These are phyloP conservation scores for Pholiota microspora DNA, from an alignment of 768 basidiomycete genomes.

Conservation along the genomic window DNA sequence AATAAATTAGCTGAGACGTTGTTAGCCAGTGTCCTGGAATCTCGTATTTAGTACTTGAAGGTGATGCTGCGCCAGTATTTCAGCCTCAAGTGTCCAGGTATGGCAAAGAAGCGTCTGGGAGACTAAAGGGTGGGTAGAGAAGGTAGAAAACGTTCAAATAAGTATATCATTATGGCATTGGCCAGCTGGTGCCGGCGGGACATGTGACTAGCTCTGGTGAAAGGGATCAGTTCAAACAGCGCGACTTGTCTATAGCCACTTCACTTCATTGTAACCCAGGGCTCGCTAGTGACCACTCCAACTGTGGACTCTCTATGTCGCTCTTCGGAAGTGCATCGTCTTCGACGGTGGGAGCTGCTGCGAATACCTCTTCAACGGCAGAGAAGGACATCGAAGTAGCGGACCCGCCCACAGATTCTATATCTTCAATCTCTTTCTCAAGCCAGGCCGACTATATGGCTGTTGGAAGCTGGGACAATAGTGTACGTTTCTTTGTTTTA, in stretches of 20 bases:
- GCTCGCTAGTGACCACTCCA: too few species aligned
- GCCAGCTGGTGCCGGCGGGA: too few species aligned
- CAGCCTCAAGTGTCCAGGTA: too few species aligned
- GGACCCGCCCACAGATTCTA: slow-evolving; percentile 83
- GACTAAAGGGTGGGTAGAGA: too few species aligned
- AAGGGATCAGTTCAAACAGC: slow-evolving; percentile 9
- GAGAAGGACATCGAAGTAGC: slow-evolving; percentile 82
- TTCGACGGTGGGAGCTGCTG: slow-evolving; percentile 24
- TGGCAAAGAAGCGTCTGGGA: too few species aligned
- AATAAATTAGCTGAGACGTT: too few species aligned
- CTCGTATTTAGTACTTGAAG: too few species aligned
- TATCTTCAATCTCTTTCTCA: slow-evolving; percentile 83
- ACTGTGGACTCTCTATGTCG: too few species aligned
- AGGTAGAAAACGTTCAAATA: too few species aligned
- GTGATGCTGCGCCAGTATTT: too few species aligned
- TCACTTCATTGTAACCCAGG: not conserved
- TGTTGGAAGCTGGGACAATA: slow-evolving; percentile 93
- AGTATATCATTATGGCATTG: not conserved
- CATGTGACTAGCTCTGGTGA: too few species aligned
- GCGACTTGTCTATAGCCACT: not conserved
- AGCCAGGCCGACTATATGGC: slow-evolving; percentile 86
- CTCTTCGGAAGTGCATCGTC: slow-evolving; percentile 35
- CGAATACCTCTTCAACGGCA: slow-evolving; percentile 36
- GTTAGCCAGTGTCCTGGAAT: too few species aligned
- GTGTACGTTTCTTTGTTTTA: slow-evolving; percentile 46